A percentile compares a stretch with the other conserved stretches of the same genome.
phyloP scores from a whole-genome alignment of 2,329 filamentous ascomycete species.

The Raffaelea deltoideospora region DNA sequence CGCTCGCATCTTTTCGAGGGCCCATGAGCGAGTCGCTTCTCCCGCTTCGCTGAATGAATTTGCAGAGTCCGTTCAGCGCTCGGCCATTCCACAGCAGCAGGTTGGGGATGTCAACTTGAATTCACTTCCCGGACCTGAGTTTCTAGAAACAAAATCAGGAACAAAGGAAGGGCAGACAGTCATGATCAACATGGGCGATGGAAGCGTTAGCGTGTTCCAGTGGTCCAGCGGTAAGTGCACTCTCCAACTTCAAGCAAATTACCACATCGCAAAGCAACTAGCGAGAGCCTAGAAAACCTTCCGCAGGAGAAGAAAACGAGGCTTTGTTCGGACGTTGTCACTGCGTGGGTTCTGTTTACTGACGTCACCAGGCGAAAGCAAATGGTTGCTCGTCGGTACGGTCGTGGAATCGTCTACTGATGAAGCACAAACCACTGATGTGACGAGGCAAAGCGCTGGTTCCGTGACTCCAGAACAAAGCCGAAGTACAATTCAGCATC shows the following conservation, averaged over 20 bases:
- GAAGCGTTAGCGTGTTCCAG: slow-evolving; percentile 70
- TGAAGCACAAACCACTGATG: slow-evolving; percentile 39
- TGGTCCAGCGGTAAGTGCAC: slow-evolving; percentile 48
- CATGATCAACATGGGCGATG: slow-evolving; percentile 73
- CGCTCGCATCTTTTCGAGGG: slow-evolving; percentile 70
- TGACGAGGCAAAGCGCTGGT: slow-evolving; percentile 65
- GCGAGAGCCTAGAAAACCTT: too few species aligned
- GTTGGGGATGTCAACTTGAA: slow-evolving; percentile 72
- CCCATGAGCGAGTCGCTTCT: slow-evolving; percentile 52
- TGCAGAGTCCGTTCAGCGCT: slow-evolving; percentile 66
- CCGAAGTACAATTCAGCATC: slow-evolving; percentile 39
- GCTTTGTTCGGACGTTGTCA: too few species aligned
- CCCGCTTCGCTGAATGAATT: slow-evolving; percentile 56
- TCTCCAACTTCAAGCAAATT: too few species aligned
- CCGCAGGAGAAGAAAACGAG: too few species aligned
- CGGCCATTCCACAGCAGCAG: slow-evolving; percentile 77
- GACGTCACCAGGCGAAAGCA: slow-evolving; percentile 36
- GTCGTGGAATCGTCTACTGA: slow-evolving; percentile 50
- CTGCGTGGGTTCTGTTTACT: too few species aligned
- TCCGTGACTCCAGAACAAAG: slow-evolving; percentile 28
- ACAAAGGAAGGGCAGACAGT: slow-evolving; percentile 95
- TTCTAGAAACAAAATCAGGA: slow-evolving; percentile 64
- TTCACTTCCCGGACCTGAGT: slow-evolving; percentile 76
- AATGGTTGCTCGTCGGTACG: slow-evolving; percentile 85
- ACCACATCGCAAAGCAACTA: too few species aligned